These are phyloP conservation scores for Mycena crocata DNA, from an alignment of 768 basidiomycete genomes.

Conservation along the genomic window DNA sequence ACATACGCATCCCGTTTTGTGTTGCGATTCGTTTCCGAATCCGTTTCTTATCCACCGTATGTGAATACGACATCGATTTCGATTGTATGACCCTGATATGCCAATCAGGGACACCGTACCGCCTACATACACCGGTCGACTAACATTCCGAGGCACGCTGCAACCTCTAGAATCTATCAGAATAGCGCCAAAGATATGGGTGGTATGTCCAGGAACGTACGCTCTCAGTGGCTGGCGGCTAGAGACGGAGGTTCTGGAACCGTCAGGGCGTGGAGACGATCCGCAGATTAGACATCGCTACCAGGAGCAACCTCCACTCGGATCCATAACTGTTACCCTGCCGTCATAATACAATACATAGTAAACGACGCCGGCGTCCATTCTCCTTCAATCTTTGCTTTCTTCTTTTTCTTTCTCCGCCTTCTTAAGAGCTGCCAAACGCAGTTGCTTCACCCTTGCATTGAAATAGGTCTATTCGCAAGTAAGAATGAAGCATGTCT, in stretches of 20 bases:
- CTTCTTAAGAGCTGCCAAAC: constrained; percentile 65
- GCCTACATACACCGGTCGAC: constrained; percentile 73
- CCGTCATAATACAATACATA: constrained; percentile 16
- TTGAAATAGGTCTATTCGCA: constrained; percentile 73
- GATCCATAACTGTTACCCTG: constrained; percentile 21
- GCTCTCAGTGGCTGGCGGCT: constrained; percentile 75
- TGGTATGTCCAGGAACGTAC: constrained; percentile 73
- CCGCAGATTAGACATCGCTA: constrained; percentile 48
- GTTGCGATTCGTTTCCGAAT: constrained; percentile 57
- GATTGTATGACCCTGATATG: neutral
- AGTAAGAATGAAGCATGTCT: constrained; percentile 6
- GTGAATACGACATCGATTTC: neutral
- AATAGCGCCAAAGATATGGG: constrained; percentile 67
- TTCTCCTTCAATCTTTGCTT: constrained; percentile 20
- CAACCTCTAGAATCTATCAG: constrained; percentile 57
- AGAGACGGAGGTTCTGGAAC: constrained; percentile 71
- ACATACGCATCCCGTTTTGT: constrained; percentile 69
- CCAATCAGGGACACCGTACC: constrained; percentile 54
- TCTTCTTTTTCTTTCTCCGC: constrained; percentile 47
- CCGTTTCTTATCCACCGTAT: constrained; percentile 32
- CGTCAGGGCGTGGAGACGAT: constrained; percentile 7
- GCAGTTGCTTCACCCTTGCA: constrained; percentile 73
- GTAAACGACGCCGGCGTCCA: neutral
- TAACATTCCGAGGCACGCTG: constrained; percentile 72
- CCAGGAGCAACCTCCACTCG: constrained; percentile 44